Evolutionary conservation across 1,284 basidiomycete species (phyloP), one percentile per base, ranked within the genome.

Genomic region (Inonotus hispidus): DNA sequence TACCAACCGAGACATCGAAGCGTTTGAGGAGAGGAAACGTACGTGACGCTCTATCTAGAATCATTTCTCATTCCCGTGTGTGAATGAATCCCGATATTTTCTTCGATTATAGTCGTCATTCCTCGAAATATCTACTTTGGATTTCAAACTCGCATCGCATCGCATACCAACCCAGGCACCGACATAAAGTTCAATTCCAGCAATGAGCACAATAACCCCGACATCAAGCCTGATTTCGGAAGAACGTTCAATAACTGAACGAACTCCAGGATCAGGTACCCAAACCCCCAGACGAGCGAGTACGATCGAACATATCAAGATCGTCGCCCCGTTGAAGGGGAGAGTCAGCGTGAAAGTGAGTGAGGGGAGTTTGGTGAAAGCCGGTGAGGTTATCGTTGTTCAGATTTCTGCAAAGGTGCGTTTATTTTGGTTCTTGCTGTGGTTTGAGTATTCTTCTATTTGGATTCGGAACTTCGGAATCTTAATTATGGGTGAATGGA

Each of bases 371-470:
- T 70, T 77, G 29, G 77, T 85, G 71, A 82, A 82, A 73, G 77
- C 77, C 39, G 83, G 82, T 59, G 82, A 85, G 63, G 72, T 74
- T 52, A 64, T 76, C 14, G 71, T 70, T 63, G 68, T 72, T 58
- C 70, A 72, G 66, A 71, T 70, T 50, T 72, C 71, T 39, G 71
- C 74, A 69, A 75, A 75, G 70, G 74, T 74, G 14, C 2, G 61
- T 43, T 47, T 25, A 38, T n/a, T 21, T 46, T 19, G 3, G 6
- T 13, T 41, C 21, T 21, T 11, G 21, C 4, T 43, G 41, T 16
- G 14, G 5, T 39, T 47, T 41, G 2, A 7, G 35, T 4, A 37
- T 23, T n/a, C n/a, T 35, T 23, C 5, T 39, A 4, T 14, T 55
- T 35, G 23, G 13, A 13, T n/a, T 35, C 27, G n/a, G 32, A 54